These are phyloP conservation scores for Mucuna pruriens DNA, from an alignment of 306 rosid genomes.

Conservation along the genomic window DNA sequence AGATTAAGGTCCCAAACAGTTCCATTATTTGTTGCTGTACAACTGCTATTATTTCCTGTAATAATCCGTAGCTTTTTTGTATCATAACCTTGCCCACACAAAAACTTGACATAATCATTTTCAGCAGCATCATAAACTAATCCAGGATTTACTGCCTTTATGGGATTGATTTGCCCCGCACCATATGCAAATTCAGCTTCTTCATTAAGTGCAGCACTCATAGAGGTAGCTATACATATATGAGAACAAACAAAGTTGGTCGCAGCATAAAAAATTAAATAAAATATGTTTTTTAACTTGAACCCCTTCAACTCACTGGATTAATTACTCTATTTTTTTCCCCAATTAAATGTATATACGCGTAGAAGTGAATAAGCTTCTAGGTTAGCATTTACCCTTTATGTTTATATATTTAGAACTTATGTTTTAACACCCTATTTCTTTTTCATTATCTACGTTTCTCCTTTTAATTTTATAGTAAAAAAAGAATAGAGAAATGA, in stretches of 20 bases:
- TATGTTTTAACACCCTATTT: no score
- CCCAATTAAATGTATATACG: no score
- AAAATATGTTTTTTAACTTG: no score
- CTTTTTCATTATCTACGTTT: no score
- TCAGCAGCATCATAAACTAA: not conserved
- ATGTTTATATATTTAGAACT: no score
- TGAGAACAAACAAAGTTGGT: not conserved
- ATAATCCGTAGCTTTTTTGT: not conserved
- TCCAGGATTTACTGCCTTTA: not conserved
- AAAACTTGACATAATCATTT: not conserved
- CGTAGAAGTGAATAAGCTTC: no score
- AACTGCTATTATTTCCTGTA: not conserved
- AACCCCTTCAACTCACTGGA: no score
- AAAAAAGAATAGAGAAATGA: no score
- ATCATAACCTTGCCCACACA: not conserved
- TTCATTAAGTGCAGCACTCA: constrained; percentile 26
- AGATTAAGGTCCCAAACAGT: not conserved
- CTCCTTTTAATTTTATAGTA: no score
- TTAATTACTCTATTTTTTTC: no score
- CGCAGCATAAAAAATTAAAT: not conserved
- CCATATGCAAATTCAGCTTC: constrained; percentile 53
- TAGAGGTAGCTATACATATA: constrained; percentile 18
- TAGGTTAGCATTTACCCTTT: no score
- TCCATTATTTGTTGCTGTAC: not conserved
- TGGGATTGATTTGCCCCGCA: not conserved